Conservation (phyloP, 106 monocot species). For the Phalaenopsis equestris region DNA sequence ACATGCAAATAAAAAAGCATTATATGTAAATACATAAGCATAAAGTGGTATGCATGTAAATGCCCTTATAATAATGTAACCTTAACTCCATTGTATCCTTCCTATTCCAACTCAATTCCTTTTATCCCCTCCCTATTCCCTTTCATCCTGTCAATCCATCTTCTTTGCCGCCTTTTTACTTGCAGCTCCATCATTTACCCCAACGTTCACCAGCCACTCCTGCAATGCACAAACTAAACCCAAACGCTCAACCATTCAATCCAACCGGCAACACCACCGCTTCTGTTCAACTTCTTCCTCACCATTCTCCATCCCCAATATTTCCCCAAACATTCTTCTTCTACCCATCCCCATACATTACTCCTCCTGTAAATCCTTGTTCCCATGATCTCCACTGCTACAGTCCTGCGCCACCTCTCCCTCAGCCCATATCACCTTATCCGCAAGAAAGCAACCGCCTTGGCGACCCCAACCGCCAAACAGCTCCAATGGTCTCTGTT, state of each 20-base stretch:
- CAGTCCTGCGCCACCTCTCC: neutral
- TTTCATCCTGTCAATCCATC: neutral
- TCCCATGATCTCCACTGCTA: neutral
- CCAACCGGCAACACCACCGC: neutral
- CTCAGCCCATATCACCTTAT: neutral
- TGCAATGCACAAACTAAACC: neutral
- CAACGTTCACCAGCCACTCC: neutral
- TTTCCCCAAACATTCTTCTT: neutral
- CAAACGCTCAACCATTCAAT: neutral
- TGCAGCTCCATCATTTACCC: neutral
- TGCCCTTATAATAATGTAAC: neutral
- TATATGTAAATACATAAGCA: no score
- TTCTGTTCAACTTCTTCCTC: neutral
- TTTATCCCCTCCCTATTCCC: neutral
- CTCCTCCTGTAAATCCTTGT: neutral
- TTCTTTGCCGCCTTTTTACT: neutral
- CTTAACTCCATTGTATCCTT: neutral
- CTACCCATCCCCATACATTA: neutral
- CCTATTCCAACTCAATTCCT: neutral
- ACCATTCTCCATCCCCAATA: neutral
- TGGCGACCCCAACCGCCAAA: neutral
- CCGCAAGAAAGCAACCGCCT: neutral
- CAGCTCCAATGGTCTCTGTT: neutral
- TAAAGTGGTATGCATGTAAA: no score
- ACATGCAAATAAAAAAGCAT: no score